Evolutionary conservation across 139 green algal species (phyloP).

Genomic region (Tetratostichococcus sp.): DNA sequence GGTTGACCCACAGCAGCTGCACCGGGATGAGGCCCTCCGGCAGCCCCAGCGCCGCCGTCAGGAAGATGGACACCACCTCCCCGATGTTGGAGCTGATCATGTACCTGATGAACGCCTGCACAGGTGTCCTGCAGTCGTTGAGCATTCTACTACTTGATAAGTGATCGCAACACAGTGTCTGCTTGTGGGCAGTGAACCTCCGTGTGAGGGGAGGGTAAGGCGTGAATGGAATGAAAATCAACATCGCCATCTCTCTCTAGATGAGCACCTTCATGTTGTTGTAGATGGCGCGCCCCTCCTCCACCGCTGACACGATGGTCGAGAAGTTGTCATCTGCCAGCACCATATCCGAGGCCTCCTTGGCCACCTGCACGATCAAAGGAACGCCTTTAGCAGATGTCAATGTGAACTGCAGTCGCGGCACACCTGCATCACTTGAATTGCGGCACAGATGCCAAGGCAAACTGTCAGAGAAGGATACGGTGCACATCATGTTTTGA

Average conservation of each 20-base stretch:
- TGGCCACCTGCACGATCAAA: conserved; percentile 69
- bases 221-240: too few species aligned
- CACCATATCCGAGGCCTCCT: conserved; percentile 97
- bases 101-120: conserved; percentile 87
- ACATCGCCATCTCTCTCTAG: too few species aligned
- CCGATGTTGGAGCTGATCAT: conserved; percentile 99
- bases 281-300: conserved; percentile 96
- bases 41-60: conserved; percentile 93
- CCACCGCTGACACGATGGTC: conserved; percentile 89
- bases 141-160: too few species aligned
- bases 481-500: background rate
- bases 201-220: too few species aligned
- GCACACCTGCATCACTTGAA: too few species aligned
- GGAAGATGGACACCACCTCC: conserved; percentile 97
- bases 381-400: too few species aligned
- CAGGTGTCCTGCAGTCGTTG: too few species aligned
- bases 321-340: conserved; percentile 96
- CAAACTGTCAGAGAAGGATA: too few species aligned
- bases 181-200: too few species aligned
- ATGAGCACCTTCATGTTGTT: conserved; percentile 96
- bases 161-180: too few species aligned
- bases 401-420: too few species aligned
- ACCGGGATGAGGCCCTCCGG: conserved; percentile 95
- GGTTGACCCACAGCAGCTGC: conserved; percentile 98
- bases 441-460: too few species aligned